Percentiles rank a stretch among this genome's conserved stretches.
Evolutionary conservation across 2,329 filamentous ascomycete genomes (phyloP).

Genomic region (Sporothrix phasma): DNA sequence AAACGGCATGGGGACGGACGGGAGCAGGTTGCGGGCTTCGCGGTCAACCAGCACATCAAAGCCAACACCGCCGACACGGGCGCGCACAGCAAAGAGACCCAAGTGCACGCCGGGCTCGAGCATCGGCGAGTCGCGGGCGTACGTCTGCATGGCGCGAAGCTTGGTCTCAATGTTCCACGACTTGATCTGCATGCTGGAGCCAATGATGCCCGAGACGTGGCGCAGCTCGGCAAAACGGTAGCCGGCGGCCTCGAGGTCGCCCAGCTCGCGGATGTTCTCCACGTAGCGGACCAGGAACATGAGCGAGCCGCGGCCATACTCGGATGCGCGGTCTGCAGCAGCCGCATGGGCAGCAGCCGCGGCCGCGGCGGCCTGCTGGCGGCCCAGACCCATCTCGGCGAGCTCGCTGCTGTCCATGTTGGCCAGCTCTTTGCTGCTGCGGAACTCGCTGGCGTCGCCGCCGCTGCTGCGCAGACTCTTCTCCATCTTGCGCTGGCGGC

Average conservation of each 20-base stretch:
- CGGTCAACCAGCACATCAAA: constrained; percentile 55
- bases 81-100: constrained; percentile 48
- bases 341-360: neutral
- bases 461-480: neutral
- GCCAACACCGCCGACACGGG: constrained; percentile 40
- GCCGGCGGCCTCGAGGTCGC: constrained; percentile 57
- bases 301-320: constrained; percentile 62
- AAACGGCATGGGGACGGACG: constrained; percentile 45
- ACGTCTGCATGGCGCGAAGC: constrained; percentile 55
- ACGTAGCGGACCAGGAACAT: constrained; percentile 67
- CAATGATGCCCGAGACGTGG: constrained; percentile 59
- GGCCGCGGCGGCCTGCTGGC: neutral
- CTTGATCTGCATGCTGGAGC: constrained; percentile 65
- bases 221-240: constrained; percentile 66
- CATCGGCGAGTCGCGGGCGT: constrained; percentile 37
- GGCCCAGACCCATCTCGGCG: constrained; percentile 32
- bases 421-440: constrained; percentile 1
- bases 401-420: constrained; percentile 24
- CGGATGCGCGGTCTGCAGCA: neutral
- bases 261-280: constrained; percentile 45
- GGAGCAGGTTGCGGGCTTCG: constrained; percentile 48
- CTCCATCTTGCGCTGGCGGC: neutral
- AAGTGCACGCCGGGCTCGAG: constrained; percentile 45
- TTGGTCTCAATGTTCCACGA: constrained; percentile 49
- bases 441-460: constrained; percentile 16